Evolutionary conservation across 2,329 filamentous ascomycete species (phyloP), one percentile per base, ranked within the genome.

Genomic region (Penicillium sp.): DNA sequence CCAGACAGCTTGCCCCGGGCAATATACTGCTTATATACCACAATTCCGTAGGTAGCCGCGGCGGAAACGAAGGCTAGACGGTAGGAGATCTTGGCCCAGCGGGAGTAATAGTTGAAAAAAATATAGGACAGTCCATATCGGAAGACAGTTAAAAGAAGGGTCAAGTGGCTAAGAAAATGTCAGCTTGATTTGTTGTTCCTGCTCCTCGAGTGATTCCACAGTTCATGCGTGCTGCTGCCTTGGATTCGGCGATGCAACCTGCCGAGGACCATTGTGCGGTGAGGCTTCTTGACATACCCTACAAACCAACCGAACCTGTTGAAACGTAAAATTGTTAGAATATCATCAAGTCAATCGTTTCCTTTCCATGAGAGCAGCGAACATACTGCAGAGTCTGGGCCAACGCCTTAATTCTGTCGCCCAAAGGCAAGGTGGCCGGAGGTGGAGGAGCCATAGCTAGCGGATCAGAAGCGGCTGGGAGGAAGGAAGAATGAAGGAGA

Each of bases 1-100:
- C 80, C 85, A 62, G 88, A 87, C 50, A 86, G 81, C 82, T 90
- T 89, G 66, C 89, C 83, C 64, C 91, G 88, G 65, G 92, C 90
- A 64, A 92, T 87, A 80, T 92, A 90, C 58, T 91, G 92, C 84
- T 99, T 99, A 83, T 96, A 97, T 61, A 99, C 93, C 50, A 99
- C 94, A 64, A 99, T 97, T 63, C 94, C 93, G 75, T 99, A 99
- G 11, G 94, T 97, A 50, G 86, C 84, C 48, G 91, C 91, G 5
- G 94, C 94, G 2, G 92, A 87, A 65, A 97, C 64, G 73, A 99
- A 99, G 57, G 92, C 90, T 55, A 88, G 84, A 67, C 94, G 92
- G 79, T 99, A 99, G 57, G 88, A 88, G 74, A 94, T 86, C 64
- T 84, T 81, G 48, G 93, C 92, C 80, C 85, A 85, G 70, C 83